A percentile compares a stretch with the other conserved stretches of the same genome.
Evolutionary conservation across 768 basidiomycete species (phyloP).

Genomic region (Saitozyma podzolica): DNA sequence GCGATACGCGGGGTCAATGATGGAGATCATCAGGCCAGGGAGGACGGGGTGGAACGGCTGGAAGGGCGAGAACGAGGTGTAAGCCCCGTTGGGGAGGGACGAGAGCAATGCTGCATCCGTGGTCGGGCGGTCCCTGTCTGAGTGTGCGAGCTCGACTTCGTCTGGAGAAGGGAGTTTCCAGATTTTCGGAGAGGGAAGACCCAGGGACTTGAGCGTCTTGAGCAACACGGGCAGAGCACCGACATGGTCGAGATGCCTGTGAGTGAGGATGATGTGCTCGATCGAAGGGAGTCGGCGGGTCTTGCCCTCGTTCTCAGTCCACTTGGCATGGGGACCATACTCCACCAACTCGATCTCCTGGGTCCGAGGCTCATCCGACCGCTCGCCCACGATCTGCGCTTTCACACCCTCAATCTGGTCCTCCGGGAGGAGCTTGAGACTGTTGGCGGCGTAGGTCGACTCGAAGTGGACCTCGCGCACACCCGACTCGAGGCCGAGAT

Average conservation of each 20-base stretch:
- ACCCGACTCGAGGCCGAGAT: constrained; percentile 42
- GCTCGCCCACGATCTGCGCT: constrained; percentile 12
- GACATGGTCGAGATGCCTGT: constrained; percentile 85
- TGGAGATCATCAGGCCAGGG: constrained; percentile 44
- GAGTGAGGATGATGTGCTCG: constrained; percentile 87
- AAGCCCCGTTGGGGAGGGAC: constrained; percentile 35
- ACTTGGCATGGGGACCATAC: constrained; percentile 30
- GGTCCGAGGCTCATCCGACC: constrained; percentile 20
- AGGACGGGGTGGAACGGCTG: constrained; percentile 44
- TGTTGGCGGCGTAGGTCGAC: constrained; percentile 14
- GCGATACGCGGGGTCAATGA: constrained; percentile 42
- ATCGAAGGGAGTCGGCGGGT: constrained; percentile 57
- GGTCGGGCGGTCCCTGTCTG: constrained; percentile 30
- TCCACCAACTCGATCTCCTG: constrained; percentile 21
- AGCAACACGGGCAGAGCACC: constrained; percentile 74
- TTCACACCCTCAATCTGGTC: constrained; percentile 30
- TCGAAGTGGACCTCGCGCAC: constrained; percentile 42
- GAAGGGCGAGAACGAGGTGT: constrained; percentile 37
- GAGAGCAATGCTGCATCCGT: constrained; percentile 34
- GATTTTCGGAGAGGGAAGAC: constrained; percentile 53
- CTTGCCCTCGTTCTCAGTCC: constrained; percentile 15
- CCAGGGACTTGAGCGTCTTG: constrained; percentile 63
- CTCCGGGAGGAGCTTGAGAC: constrained; percentile 20
- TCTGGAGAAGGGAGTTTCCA: constrained; percentile 49
- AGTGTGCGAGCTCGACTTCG: constrained; percentile 24